Base-by-base conservation (phyloP, 352 stramenopile genomes). In the Globisporangium acanthophoron region DNA sequence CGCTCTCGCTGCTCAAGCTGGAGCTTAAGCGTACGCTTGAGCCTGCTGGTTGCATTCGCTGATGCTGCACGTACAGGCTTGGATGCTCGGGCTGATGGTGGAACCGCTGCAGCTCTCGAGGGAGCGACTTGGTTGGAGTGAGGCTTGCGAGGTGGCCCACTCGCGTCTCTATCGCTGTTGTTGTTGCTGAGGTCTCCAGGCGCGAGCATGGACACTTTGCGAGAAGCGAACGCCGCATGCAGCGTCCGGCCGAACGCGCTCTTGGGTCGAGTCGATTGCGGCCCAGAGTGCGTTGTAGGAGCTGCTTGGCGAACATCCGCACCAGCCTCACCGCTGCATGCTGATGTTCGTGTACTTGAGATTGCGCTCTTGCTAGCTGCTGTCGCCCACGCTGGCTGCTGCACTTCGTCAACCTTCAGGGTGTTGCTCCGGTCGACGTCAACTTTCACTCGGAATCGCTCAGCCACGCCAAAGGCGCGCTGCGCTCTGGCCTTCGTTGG, bases 171-270 rank as follows among this genome's bases (percentile, higher is more conserved):
- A 7, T 40, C 35, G 11, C 11, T 40, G 35, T 12, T 40, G 5
- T 44, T 40, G 37, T 27, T 27, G 24, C 24, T 27, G 24, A 3
- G 0, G 16, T 54, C 12, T 48, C 35, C 35, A 40, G 27, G 6
- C 0, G 29, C 6, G 12, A 27, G 13, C 12, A 24, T 5, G 8
- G 31, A 13, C 6, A 43, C n/a, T 58, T 52, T 65, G 40, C 59
- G 62, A 33, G 29, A 16, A 2, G 64, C 62, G 8, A 65, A 54
- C 0, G 43, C 8, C 1, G 53, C 27, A 21, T 44, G 63, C 27
- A 58, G 27, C 13, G 58, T 67, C 3, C 52, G 63, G 21, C 56
- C 59, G 52, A 70, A 80, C 0, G 54, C 64, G 40, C 66, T 79
- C 53, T 65, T 74, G 3, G 68, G 65, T 1, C 41, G 41, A 47